A percentile compares a stretch with the other conserved stretches of the same genome.
Conservation (phyloP, 129 eudicot species). For the Artemisia annua region DNA sequence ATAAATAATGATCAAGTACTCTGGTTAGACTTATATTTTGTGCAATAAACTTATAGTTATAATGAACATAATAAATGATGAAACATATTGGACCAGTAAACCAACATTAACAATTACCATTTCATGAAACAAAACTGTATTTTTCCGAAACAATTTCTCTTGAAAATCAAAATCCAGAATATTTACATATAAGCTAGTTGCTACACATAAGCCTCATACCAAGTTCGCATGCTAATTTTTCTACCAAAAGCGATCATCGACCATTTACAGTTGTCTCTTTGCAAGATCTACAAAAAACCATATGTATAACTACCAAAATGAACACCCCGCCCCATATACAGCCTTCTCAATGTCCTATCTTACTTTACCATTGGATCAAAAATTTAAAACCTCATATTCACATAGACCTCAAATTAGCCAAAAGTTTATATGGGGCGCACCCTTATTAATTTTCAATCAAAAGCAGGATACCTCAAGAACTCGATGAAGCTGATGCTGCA, state of each 20-base stretch:
- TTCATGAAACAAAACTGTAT: not conserved
- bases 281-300: slow-evolving; percentile 17
- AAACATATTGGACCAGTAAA: no score
- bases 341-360: slow-evolving; percentile 22
- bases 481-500: slow-evolving; percentile 37
- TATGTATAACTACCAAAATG: slow-evolving; percentile 28
- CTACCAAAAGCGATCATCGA: slow-evolving; percentile 18
- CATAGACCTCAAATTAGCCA: slow-evolving; percentile 22
- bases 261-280: slow-evolving; percentile 38
- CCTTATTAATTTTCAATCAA: slow-evolving; percentile 14
- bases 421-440: slow-evolving; percentile 26
- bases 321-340: slow-evolving; percentile 22
- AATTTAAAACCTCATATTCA: slow-evolving; percentile 31
- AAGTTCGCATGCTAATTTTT: slow-evolving; percentile 10
- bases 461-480: slow-evolving; percentile 33
- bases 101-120: not conserved
- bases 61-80: no score
- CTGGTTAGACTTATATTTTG: not conserved
- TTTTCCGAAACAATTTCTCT: not conserved
- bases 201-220: slow-evolving; percentile 23
- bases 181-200: slow-evolving; percentile 22
- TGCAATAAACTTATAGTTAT: no score
- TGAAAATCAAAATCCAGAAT: slow-evolving; percentile 8
- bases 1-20: not conserved
- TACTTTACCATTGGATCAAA: slow-evolving; percentile 19